These are phyloP conservation scores for Metarhizium guizhouense DNA, from an alignment of 2,329 filamentous ascomycete species.

Conservation along the genomic window DNA sequence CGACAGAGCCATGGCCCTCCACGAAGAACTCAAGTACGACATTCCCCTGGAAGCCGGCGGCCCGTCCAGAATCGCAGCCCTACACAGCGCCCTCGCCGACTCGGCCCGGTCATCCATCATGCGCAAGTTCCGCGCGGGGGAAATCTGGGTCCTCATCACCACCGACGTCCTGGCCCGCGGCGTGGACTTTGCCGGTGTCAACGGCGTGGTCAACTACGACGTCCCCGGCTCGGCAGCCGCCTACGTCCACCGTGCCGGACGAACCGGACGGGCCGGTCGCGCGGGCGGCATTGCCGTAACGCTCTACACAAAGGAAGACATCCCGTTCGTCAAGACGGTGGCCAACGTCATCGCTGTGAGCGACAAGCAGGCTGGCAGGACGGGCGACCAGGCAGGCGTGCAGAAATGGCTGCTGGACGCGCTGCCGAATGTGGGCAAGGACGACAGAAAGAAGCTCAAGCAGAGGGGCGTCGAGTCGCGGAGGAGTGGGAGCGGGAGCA, in stretches of 20 bases:
- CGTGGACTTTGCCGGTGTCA: conserved; percentile 90
- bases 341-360: conserved; percentile 85
- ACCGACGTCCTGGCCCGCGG: conserved; percentile 89
- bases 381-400: conserved; percentile 47
- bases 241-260: conserved; percentile 88
- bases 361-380: conserved; percentile 58
- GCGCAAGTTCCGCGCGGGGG: conserved; percentile 80
- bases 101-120: conserved; percentile 70
- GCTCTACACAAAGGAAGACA: conserved; percentile 91
- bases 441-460: conserved; percentile 75
- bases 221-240: conserved; percentile 82
- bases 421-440: conserved; percentile 74
- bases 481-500: conserved; percentile 25
- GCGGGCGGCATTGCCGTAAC: conserved; percentile 86
- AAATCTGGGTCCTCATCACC: conserved; percentile 94
- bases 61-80: conserved; percentile 72
- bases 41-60: conserved; percentile 85
- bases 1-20: conserved; percentile 75
- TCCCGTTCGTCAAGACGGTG: conserved; percentile 79
- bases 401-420: conserved; percentile 84
- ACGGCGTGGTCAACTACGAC: conserved; percentile 96
- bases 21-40: conserved; percentile 88
- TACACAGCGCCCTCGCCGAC: conserved; percentile 81
- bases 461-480: conserved; percentile 71
- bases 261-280: conserved; percentile 81